Conservation (phyloP, 2,329 filamentous ascomycete species). For the Xylariales sp. region DNA sequence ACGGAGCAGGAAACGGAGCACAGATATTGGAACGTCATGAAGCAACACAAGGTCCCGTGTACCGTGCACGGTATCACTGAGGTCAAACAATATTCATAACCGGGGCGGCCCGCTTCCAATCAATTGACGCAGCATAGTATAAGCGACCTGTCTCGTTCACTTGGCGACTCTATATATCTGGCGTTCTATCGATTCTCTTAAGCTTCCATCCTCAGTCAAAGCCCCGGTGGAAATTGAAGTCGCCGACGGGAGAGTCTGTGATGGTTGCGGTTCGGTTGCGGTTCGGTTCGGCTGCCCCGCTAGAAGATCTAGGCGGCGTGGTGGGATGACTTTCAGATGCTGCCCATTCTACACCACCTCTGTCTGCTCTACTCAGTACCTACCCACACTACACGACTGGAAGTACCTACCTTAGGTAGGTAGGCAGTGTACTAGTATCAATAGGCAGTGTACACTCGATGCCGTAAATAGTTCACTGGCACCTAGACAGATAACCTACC, state of each 20-base stretch:
- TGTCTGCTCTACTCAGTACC: too few species aligned
- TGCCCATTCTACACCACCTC: not conserved
- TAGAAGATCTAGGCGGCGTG: slow-evolving; percentile 12
- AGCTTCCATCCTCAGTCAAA: slow-evolving; percentile 24
- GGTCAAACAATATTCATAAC: slow-evolving; percentile 10
- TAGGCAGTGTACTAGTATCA: too few species aligned
- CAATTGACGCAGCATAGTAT: slow-evolving; percentile 15
- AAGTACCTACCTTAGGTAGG: too few species aligned
- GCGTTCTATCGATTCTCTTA: slow-evolving; percentile 23
- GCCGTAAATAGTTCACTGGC: too few species aligned
- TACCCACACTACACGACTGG: too few species aligned
- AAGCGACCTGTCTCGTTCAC: slow-evolving; percentile 25
- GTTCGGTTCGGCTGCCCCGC: not conserved
- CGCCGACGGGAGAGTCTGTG: slow-evolving; percentile 12
- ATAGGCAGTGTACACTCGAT: not conserved
- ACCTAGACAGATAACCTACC: too few species aligned
- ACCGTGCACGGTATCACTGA: not conserved
- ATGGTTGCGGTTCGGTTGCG: slow-evolving; percentile 8
- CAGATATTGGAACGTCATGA: slow-evolving; percentile 7
- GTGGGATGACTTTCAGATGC: slow-evolving; percentile 11
- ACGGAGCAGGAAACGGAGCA: not conserved
- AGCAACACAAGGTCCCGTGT: slow-evolving; percentile 25
- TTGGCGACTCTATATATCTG: not conserved
- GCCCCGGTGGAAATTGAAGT: slow-evolving; percentile 14
- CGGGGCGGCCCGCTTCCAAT: slow-evolving; percentile 7